phyloP scores from a whole-genome alignment of 345 rosid genomes.

The Microthlaspi erraticum region DNA sequence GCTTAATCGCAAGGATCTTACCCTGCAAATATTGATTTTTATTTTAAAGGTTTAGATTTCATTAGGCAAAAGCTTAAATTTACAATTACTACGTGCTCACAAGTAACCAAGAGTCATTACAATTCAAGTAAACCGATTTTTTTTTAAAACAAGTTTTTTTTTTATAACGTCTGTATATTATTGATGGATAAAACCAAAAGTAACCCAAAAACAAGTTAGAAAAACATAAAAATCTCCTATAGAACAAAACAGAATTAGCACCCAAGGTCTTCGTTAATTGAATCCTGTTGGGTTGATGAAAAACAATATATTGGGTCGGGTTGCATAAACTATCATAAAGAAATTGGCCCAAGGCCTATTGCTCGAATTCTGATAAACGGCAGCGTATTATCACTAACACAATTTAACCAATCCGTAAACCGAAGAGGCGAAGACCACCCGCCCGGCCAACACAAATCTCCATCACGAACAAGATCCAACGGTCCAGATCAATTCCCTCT shows the following conservation, averaged over 20 bases:
- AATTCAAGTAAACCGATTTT: too few relatives aligned
- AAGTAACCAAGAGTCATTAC: neutral
- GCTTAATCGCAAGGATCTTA: neutral
- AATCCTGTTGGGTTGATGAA: too few relatives aligned
- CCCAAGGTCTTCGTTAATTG: too few relatives aligned
- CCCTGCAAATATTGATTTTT: neutral
- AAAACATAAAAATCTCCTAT: too few relatives aligned
- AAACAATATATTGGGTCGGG: too few relatives aligned
- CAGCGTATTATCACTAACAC: neutral
- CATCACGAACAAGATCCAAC: conserved; percentile 38
- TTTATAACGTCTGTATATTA: too few relatives aligned
- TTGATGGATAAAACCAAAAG: too few relatives aligned
- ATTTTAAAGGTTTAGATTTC: neutral
- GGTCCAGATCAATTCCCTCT: conserved; percentile 45
- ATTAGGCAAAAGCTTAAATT: neutral
- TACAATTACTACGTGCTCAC: neutral
- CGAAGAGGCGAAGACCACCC: conserved; percentile 37
- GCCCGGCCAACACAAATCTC: conserved; percentile 33
- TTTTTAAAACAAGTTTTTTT: too few relatives aligned
- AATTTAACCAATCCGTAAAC: conserved; percentile 30
- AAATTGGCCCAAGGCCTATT: conserved; percentile 1
- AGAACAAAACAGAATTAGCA: too few relatives aligned
- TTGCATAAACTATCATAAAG: too few relatives aligned
- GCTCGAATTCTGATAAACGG: neutral
- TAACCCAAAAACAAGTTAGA: too few relatives aligned